Percentiles rank a stretch among this genome's conserved stretches.
Evolutionary conservation across 768 basidiomycete genomes (phyloP).

Genomic region (Phylloporus arenicola): DNA sequence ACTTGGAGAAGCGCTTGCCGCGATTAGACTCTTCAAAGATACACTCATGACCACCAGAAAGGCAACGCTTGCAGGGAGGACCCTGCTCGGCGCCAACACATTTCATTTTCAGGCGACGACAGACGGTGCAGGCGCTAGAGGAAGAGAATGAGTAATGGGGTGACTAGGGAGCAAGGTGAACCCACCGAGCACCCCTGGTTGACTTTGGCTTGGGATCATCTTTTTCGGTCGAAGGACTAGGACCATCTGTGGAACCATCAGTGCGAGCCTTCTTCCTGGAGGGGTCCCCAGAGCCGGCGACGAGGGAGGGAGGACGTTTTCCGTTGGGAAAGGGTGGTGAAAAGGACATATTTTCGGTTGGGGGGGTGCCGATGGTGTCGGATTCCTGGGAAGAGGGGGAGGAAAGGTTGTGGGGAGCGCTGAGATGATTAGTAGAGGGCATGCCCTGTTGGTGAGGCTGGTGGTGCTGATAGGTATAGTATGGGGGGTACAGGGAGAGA

Average conservation of each 20-base stretch:
- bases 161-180: conserved; percentile 3
- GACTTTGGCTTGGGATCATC: conserved; percentile 75
- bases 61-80: conserved; percentile 86
- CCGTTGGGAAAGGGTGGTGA: conserved; percentile 52
- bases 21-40: conserved; percentile 96
- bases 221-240: conserved; percentile 52
- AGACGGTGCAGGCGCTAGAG: conserved; percentile 82
- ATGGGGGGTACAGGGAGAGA: conserved; percentile 59
- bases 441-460: conserved; percentile 45
- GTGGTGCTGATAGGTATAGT: conserved; percentile 51
- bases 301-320: conserved; percentile 58
- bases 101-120: conserved; percentile 90
- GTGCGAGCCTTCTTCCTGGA: conserved; percentile 55
- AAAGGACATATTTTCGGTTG: conserved; percentile 53
- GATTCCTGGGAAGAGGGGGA: conserved; percentile 80
- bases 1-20: conserved; percentile 87
- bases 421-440: conserved; percentile 47
- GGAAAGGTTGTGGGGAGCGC: conserved; percentile 55
- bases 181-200: conserved; percentile 78
- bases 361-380: conserved; percentile 69
- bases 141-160: conserved; percentile 10
- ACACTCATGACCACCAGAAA: conserved; percentile 77
- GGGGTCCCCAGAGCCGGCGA: conserved; percentile 33
- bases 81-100: conserved; percentile 88
- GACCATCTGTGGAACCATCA: conserved; percentile 45